Conservation (phyloP, 805 yeast genomes). For the Spathaspora sp. region DNA sequence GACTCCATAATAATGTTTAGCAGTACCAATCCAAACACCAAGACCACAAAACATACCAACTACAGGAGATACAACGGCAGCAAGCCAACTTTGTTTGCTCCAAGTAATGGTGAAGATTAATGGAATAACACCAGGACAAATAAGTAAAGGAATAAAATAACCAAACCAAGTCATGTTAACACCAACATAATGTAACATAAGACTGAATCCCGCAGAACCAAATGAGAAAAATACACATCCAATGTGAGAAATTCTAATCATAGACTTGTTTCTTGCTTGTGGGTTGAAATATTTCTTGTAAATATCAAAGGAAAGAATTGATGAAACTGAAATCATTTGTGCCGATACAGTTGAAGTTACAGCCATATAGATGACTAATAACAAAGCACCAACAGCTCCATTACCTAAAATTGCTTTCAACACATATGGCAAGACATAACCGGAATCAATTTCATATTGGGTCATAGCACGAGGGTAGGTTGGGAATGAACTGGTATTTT, state of each 20-base stretch:
- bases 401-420: conserved; percentile 26
- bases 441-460: conserved; percentile 21
- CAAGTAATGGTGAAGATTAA: conserved; percentile 29
- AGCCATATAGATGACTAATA: conserved; percentile 32
- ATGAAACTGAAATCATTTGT: conserved; percentile 35
- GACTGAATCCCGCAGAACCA: conserved; percentile 35
- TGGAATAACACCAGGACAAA: conserved; percentile 34
- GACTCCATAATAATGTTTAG: conserved; percentile 21
- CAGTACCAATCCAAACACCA: conserved; percentile 26
- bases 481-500: conserved; percentile 21
- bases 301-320: conserved; percentile 43
- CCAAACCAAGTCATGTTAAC: conserved; percentile 27
- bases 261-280: conserved; percentile 36
- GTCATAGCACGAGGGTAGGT: conserved; percentile 29
- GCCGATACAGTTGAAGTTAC: conserved; percentile 39
- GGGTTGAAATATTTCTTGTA: conserved; percentile 42
- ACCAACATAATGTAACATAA: conserved; percentile 27
- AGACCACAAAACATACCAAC: conserved; percentile 24
- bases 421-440: conserved; percentile 25
- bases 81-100: conserved; percentile 23
- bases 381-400: conserved; percentile 24
- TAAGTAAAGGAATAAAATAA: conserved; percentile 30
- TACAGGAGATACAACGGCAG: conserved; percentile 27
- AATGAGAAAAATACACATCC: conserved; percentile 35
- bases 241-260: conserved; percentile 40